Conservation (phyloP, 2,329 filamentous ascomycete species). For the Clarireedia monteithiana region DNA sequence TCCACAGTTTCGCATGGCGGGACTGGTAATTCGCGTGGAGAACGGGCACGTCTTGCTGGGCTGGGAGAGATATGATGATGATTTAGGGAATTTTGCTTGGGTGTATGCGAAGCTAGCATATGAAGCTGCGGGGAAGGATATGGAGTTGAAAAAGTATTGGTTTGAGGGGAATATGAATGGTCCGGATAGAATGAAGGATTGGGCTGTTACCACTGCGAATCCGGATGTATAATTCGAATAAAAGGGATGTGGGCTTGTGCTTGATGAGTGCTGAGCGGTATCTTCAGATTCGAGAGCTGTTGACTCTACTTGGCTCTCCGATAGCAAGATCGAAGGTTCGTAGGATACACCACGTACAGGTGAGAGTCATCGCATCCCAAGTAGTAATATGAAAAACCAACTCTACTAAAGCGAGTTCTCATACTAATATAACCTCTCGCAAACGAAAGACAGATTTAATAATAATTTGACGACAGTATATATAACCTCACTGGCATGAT, state of each 20-base stretch:
- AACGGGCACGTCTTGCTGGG: background rate
- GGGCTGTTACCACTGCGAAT: background rate
- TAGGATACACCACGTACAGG: no score
- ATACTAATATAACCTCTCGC: no score
- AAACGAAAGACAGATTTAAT: no score
- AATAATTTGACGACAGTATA: no score
- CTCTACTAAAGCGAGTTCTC: no score
- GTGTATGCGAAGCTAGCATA: background rate
- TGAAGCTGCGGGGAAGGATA: background rate
- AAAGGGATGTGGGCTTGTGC: background rate
- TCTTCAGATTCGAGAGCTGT: no score
- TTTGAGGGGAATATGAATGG: conserved; percentile 4
- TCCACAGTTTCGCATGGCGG: conserved; percentile 1
- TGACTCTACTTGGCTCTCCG: no score
- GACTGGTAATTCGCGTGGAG: background rate
- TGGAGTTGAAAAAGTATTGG: conserved; percentile 2
- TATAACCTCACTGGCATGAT: no score
- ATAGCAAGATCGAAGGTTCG: no score
- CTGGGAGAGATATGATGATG: conserved; percentile 6
- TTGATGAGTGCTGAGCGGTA: no score
- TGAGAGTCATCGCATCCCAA: no score
- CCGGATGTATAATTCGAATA: background rate
- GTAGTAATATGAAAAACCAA: no score
- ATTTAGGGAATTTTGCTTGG: conserved; percentile 7
- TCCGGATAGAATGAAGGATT: conserved; percentile 1